Conservation (phyloP, 1,284 basidiomycete species). For the Puccinia brachypodii region DNA sequence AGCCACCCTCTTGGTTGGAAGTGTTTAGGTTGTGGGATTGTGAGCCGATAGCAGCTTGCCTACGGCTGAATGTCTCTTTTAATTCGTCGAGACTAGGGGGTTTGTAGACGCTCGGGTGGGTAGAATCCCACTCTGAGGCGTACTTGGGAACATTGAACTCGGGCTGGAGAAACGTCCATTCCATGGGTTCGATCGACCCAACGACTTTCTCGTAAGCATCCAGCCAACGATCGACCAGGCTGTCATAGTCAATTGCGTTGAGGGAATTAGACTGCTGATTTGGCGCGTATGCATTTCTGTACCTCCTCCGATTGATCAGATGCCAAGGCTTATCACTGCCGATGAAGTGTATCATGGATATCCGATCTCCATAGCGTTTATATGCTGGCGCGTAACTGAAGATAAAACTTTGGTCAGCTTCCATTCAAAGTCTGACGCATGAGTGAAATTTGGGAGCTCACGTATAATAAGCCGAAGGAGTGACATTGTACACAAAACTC, state of each 20-base stretch:
- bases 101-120: constrained; percentile 54
- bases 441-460: constrained; percentile 61
- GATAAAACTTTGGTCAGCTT: not conserved
- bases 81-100: constrained; percentile 38
- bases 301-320: constrained; percentile 57
- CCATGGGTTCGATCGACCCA: constrained; percentile 62
- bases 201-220: constrained; percentile 83
- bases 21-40: not conserved
- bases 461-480: constrained; percentile 95
- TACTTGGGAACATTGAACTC: constrained; percentile 71
- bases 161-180: constrained; percentile 57
- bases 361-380: constrained; percentile 81
- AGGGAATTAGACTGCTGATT: constrained; percentile 53
- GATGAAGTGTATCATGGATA: constrained; percentile 90
- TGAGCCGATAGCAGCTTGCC: not conserved
- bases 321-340: constrained; percentile 90
- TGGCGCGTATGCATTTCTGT: constrained; percentile 50
- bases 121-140: constrained; percentile 70
- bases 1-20: constrained; percentile 12
- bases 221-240: constrained; percentile 85
- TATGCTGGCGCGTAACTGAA: constrained; percentile 89
- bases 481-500: constrained; percentile 76
- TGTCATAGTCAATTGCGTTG: constrained; percentile 65
- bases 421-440: not conserved
- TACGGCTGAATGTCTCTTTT: constrained; percentile 38